These are phyloP conservation scores for Euphorbia tirucalli DNA, from an alignment of 345 rosid species.

Conservation along the genomic window DNA sequence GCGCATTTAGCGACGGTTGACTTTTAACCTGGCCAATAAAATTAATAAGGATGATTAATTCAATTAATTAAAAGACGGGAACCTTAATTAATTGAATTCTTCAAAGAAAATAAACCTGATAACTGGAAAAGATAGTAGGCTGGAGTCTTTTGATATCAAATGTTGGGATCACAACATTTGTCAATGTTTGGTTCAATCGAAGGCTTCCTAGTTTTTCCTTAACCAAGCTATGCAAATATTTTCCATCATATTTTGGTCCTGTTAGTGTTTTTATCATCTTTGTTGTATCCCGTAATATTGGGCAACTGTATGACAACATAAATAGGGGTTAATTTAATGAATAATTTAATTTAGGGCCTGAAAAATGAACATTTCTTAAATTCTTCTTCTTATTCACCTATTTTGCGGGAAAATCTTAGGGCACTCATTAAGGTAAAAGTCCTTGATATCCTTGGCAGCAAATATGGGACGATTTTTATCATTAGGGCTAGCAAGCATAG, in stretches of 20 bases:
- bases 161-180: slow-evolving; percentile 12
- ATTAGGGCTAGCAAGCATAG: slow-evolving; percentile 10
- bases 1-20: too few relatives aligned
- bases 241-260: slow-evolving; percentile 3
- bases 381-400: neutral
- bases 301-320: neutral
- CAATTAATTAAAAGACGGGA: too few relatives aligned
- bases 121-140: slow-evolving; percentile 5
- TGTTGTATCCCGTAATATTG: neutral
- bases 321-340: neutral
- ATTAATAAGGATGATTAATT: too few relatives aligned
- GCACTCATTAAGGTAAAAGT: slow-evolving; percentile 1
- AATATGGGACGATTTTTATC: slow-evolving; percentile 5
- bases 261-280: neutral
- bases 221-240: neutral
- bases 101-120: too few relatives aligned
- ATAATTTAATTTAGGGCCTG: too few relatives aligned
- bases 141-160: slow-evolving; percentile 5
- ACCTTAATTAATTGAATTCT: too few relatives aligned
- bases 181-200: slow-evolving; percentile 4
- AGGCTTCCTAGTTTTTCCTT: neutral
- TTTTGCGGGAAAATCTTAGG: slow-evolving; percentile 3
- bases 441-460: slow-evolving; percentile 8
- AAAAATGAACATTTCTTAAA: too few relatives aligned
- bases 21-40: too few relatives aligned